Conservation (phyloP, 2,329 filamentous ascomycete genomes). For the Helicocarpus griseus region DNA sequence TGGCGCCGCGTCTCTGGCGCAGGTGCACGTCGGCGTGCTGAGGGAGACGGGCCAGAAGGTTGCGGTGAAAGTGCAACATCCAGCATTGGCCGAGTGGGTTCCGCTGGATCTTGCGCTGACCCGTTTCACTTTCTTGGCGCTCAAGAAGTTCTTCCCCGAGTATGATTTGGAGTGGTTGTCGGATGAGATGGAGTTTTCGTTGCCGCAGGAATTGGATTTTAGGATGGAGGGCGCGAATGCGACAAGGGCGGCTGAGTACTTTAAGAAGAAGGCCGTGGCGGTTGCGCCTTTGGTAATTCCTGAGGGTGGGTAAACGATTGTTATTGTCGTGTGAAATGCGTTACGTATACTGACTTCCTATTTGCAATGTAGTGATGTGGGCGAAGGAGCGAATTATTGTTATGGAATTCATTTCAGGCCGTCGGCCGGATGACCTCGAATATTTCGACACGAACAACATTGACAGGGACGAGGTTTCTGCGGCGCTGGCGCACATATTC, state of each 20-base stretch:
- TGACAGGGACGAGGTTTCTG: constrained; percentile 89
- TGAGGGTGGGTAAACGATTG: constrained; percentile 35
- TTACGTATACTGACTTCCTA: neutral
- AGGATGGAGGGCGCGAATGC: constrained; percentile 78
- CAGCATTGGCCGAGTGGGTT: constrained; percentile 78
- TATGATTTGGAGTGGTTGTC: constrained; percentile 97
- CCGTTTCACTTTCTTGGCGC: constrained; percentile 73
- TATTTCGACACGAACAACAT: constrained; percentile 81
- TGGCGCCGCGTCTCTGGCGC: constrained; percentile 85
- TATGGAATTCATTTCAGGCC: constrained; percentile 86
- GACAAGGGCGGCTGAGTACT: constrained; percentile 67
- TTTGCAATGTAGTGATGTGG: constrained; percentile 58
- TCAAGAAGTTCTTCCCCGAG: constrained; percentile 92
- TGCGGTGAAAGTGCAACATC: constrained; percentile 95
- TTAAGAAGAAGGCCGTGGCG: constrained; percentile 58
- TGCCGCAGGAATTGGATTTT: constrained; percentile 90
- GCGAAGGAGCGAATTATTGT: constrained; percentile 81
- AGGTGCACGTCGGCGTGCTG: constrained; percentile 81
- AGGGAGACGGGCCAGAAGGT: constrained; percentile 76
- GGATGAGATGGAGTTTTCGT: constrained; percentile 79
- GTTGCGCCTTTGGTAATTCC: constrained; percentile 80
- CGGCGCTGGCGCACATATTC: constrained; percentile 81
- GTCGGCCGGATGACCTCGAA: constrained; percentile 76
- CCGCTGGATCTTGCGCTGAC: constrained; percentile 80
- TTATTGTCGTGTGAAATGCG: neutral